phyloP scores from a whole-genome alignment of 2,329 filamentous ascomycete species.

The Fusarium praegraminearum region DNA sequence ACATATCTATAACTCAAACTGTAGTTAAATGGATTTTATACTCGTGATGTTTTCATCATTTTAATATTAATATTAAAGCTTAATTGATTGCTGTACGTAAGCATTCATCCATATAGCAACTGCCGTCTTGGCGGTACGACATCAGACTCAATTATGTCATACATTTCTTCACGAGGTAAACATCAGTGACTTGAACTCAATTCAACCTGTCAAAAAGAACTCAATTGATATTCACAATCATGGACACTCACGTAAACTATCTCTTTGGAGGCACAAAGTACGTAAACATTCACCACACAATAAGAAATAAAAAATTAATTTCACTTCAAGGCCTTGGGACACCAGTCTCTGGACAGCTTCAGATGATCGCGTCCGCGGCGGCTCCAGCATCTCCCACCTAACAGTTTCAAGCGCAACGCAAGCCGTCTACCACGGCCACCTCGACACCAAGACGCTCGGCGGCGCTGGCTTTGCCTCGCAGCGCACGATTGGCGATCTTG shows the following conservation, averaged over 20 bases:
- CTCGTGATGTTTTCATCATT: background rate
- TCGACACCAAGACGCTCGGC: slow-evolving; percentile 80
- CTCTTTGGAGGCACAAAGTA: slow-evolving; percentile 59
- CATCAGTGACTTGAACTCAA: slow-evolving; percentile 1
- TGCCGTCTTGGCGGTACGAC: slow-evolving; percentile 18
- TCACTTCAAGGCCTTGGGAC: slow-evolving; percentile 65
- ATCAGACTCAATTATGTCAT: slow-evolving; percentile 31
- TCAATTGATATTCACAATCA: slow-evolving; percentile 10
- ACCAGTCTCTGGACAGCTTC: slow-evolving; percentile 73
- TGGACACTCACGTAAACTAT: slow-evolving; percentile 46
- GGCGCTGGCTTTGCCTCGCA: slow-evolving; percentile 88
- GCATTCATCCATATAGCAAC: slow-evolving; percentile 12
- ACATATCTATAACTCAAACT: no score
- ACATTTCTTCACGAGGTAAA: background rate
- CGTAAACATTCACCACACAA: background rate
- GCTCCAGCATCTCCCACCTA: slow-evolving; percentile 70
- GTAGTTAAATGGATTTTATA: background rate
- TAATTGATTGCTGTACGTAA: slow-evolving; percentile 23
- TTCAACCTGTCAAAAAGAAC: background rate
- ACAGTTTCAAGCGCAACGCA: slow-evolving; percentile 48
- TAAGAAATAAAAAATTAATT: slow-evolving; percentile 14
- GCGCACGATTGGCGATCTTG: slow-evolving; percentile 69
- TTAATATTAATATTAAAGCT: background rate
- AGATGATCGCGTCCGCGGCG: slow-evolving; percentile 83
- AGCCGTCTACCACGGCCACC: slow-evolving; percentile 74